phyloP scores from a whole-genome alignment of 176 grass and related monocot genomes.

The Dendrocalamus sinicus region DNA sequence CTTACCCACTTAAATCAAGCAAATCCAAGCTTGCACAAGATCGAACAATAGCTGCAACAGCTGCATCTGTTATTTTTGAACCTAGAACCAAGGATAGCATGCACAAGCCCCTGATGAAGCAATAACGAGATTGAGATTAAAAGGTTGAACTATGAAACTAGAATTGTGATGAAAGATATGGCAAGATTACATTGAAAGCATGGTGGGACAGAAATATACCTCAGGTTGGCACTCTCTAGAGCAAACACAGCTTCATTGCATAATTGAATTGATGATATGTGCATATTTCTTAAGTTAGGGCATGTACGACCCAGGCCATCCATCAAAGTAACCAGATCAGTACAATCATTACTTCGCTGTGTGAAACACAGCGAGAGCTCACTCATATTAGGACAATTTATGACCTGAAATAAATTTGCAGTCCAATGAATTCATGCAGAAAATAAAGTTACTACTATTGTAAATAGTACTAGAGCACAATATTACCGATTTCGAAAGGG shows the following conservation, averaged over 20 bases:
- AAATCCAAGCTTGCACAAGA: constrained; percentile 76
- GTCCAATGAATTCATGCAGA: constrained; percentile 34
- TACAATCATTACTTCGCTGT: constrained; percentile 71
- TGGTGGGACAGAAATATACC: constrained; percentile 53
- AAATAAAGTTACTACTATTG: background rate
- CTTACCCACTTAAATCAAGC: constrained; percentile 96
- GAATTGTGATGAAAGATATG: constrained; percentile 13
- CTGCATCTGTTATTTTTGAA: constrained; percentile 89
- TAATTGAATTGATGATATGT: constrained; percentile 75
- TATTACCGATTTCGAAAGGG: constrained; percentile 83
- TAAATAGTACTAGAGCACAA: constrained; percentile 18
- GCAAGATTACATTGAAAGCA: constrained; percentile 8
- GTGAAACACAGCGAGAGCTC: constrained; percentile 84
- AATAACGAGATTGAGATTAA: constrained; percentile 34
- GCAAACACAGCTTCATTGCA: constrained; percentile 88
- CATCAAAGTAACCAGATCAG: constrained; percentile 74
- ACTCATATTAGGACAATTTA: constrained; percentile 85
- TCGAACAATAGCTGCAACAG: constrained; percentile 83
- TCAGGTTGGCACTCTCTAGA: constrained; percentile 78
- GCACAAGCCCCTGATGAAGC: constrained; percentile 69
- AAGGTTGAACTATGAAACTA: background rate
- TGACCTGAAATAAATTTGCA: constrained; percentile 56
- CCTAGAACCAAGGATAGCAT: constrained; percentile 91
- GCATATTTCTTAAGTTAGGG: constrained; percentile 70
- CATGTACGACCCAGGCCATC: constrained; percentile 77